Evolutionary conservation across 352 stramenopile species (phyloP).

Genomic region (Sclerospora graminicola): DNA sequence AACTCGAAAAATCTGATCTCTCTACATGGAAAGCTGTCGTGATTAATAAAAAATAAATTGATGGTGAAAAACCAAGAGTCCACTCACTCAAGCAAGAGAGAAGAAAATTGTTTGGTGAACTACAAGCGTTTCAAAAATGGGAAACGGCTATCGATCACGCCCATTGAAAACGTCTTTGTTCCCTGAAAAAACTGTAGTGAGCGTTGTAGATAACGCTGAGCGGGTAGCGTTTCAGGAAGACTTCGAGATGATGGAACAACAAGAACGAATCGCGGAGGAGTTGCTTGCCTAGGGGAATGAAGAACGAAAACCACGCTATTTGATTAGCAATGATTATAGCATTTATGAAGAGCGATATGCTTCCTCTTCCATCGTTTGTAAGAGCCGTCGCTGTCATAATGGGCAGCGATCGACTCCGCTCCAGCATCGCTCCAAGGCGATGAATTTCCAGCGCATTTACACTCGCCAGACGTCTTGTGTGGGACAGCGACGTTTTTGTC

Average conservation of each 20-base stretch:
- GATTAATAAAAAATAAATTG: slow-evolving; percentile 38
- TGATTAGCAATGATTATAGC: too few relatives aligned
- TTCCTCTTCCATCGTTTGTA: too few relatives aligned
- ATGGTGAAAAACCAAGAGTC: slow-evolving; percentile 31
- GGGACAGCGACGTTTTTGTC: too few relatives aligned
- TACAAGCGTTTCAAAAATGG: slow-evolving; percentile 85
- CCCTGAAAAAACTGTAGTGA: slow-evolving; percentile 44
- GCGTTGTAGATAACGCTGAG: slow-evolving; percentile 56
- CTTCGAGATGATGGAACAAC: slow-evolving; percentile 61
- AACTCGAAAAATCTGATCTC: neutral
- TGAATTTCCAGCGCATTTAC: too few relatives aligned
- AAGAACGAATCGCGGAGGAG: slow-evolving; percentile 78
- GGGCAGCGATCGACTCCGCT: too few relatives aligned
- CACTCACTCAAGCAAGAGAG: neutral
- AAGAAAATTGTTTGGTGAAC: slow-evolving; percentile 24
- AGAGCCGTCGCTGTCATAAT: too few relatives aligned
- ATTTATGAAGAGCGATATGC: too few relatives aligned
- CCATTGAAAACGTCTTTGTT: slow-evolving; percentile 35
- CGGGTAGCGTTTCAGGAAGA: slow-evolving; percentile 34
- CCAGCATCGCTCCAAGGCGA: too few relatives aligned
- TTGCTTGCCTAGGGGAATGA: too few relatives aligned
- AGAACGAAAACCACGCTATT: too few relatives aligned
- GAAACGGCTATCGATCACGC: slow-evolving; percentile 33
- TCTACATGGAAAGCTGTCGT: slow-evolving; percentile 40
- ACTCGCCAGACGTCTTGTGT: too few relatives aligned